Base-by-base conservation (phyloP, 176 grass and related monocot genomes). In the Phragmites australis region DNA sequence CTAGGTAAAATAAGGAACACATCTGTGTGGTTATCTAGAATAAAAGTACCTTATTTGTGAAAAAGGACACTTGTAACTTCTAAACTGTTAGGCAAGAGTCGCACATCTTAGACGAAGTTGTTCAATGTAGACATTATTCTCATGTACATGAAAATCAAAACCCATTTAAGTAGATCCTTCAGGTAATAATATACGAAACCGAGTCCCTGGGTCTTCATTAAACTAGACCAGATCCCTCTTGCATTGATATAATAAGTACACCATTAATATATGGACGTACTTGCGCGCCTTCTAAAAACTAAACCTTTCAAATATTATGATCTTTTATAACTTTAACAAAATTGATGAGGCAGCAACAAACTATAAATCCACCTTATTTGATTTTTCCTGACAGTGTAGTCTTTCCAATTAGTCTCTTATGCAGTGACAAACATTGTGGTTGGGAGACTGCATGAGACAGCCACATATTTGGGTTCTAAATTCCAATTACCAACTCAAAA, bases 401-500 rank as follows among this genome's bases (percentile, higher is more conserved):
- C 27, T 68, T 44, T 56, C 16, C 47, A 8, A 84, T 63, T 17
- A 42, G 32, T 31, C 9, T 54, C 9, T 42, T 44, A 61, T 47
- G 16, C 16, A 52, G 15, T 68, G 13, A 46, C 13, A 75, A 84
- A 16, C 42, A 79, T n/a, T n/a, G 70, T 3, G 6, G 4, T 70
- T 21, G 11, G 43, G 37, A 66, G 17, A 56, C 15, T 25, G 41
- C 27, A 46, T 19, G 76, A 62, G 74, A 37, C 45, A 1, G 19
- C 8, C 41, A 47, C 6, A 60, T 30, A 58, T 29, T 48, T 21
- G 12, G 57, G 3, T 41, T 64, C 22, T 9, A 66, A 39, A 58
- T 40, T 22, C 57, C 67, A 48, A 65, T 44, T 45, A 78, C 30
- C 6, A 79, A 18, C 47, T 75, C 47, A 87, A 57, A 68, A 50